Evolutionary conservation across 352 stramenopile species (phyloP), one percentile per base, ranked within the genome.

Genomic region (Thalassiosira ordinaria): DNA sequence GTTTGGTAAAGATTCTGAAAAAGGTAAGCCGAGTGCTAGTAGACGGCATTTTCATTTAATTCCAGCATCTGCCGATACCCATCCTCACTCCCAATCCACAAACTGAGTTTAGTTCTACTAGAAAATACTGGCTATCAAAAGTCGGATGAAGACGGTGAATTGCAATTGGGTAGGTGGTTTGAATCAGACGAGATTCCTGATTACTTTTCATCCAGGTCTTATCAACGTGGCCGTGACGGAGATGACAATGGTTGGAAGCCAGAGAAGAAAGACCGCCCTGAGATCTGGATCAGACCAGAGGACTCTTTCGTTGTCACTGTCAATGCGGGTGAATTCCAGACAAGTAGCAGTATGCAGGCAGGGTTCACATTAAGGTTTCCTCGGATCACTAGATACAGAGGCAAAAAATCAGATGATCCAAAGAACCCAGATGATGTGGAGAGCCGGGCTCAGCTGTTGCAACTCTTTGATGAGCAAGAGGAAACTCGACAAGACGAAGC

Each of bases 231-330:
- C n/a, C 22, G 18, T 39, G 35, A 82, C 27, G 80, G 78, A 33
- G 78, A 88, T 27, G 49, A 82, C 27, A 41, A 84, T 56, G 88
- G 88, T 18, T 93, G 90, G 88, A 80, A 85, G 46, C 76, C 76
- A 22, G 29, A 64, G 22, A 84, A 80, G 33, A 75, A 87, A 44
- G 73, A 92, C 60, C 39, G 77, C 2, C 90, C 90, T 16, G 81
- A 95, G 72, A 24, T 95, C 9, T 95, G 88, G 88, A 93, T 95
- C 39, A 81, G 83, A 51, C 90, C 90, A 22, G 78, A 88, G 47
- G 87, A 95, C 63, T 90, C 77, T 18, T 80, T 91, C 76, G 79
- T 93, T 57, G 26, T 93, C 5, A 88, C 84, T 8, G n/a, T 91
- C 5, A 88, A 90, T 56, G 71, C 82, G 47, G 83, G 67, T 59